Conservation (phyloP, 148 eudicot genomes). For the Talinum fruticosum region DNA sequence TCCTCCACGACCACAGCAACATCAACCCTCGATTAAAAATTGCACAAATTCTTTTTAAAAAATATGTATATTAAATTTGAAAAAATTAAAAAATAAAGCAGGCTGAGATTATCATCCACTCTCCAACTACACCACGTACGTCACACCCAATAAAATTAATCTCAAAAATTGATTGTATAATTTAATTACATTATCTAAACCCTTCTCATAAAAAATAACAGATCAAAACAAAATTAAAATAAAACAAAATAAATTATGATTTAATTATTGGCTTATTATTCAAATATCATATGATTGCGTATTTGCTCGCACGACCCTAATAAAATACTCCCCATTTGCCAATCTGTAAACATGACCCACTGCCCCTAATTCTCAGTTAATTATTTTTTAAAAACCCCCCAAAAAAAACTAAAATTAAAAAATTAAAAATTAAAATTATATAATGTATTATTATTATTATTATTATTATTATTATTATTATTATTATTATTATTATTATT, state of each 20-base stretch:
- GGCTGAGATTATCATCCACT: slow-evolving; percentile 6
- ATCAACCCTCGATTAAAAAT: slow-evolving; percentile 12
- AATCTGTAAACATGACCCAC: slow-evolving; percentile 36
- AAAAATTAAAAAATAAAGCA: not conserved
- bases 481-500: no score
- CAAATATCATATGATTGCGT: slow-evolving; percentile 35
- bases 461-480: no score
- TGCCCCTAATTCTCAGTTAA: slow-evolving; percentile 6
- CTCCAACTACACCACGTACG: not conserved
- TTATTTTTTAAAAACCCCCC: slow-evolving; percentile 2
- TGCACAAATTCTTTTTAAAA: no score
- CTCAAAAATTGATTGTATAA: not conserved
- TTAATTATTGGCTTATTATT: slow-evolving; percentile 8
- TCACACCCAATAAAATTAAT: not conserved
- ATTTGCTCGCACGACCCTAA: slow-evolving; percentile 49
- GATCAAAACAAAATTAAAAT: not conserved
- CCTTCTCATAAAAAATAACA: not conserved
- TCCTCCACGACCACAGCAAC: slow-evolving; percentile 30
- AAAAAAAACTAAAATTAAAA: not conserved
- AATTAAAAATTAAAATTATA: not conserved
- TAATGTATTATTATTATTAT: no score
- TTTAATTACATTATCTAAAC: slow-evolving; percentile 1
- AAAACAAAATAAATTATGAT: not conserved
- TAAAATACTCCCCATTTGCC: slow-evolving; percentile 27
- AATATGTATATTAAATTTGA: not conserved